Conservation (phyloP, 2,329 filamentous ascomycete species). For the Chrysoporthe cubensis region DNA sequence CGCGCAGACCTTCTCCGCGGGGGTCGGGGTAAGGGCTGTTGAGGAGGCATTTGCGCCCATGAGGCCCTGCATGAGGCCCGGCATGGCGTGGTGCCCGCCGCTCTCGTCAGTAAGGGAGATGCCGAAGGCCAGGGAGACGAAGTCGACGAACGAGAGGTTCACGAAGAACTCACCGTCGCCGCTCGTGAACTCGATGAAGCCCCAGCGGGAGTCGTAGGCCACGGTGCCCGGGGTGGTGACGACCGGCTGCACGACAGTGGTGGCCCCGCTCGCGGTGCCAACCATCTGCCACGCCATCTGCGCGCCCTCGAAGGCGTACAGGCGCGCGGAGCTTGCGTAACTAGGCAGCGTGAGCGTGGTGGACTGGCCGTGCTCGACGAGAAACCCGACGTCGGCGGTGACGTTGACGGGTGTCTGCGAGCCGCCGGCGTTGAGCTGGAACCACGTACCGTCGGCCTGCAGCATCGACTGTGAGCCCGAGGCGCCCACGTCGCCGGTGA, state of each 20-base stretch:
- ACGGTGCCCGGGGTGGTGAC: not conserved
- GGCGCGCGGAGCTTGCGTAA: not conserved
- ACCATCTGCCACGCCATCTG: constrained; percentile 10
- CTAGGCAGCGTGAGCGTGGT: constrained; percentile 1
- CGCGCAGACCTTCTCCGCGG: constrained; percentile 46
- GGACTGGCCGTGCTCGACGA: not conserved
- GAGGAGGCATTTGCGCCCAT: not conserved
- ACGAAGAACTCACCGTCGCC: constrained; percentile 46
- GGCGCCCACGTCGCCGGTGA: not conserved
- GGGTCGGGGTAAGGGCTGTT: constrained; percentile 29
- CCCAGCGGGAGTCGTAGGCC: constrained; percentile 47
- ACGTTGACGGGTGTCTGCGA: not conserved
- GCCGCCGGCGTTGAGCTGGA: not conserved
- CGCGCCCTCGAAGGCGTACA: constrained; percentile 3
- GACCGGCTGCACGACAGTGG: constrained; percentile 1
- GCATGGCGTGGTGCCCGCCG: constrained; percentile 40
- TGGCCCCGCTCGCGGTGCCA: not conserved
- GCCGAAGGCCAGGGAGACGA: constrained; percentile 54
- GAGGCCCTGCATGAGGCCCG: constrained; percentile 41
- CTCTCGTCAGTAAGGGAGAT: constrained; percentile 45
- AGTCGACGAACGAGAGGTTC: constrained; percentile 57
- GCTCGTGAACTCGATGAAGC: constrained; percentile 54
- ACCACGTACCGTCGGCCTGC: not conserved
- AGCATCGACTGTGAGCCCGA: constrained; percentile 6
- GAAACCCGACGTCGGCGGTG: not conserved